phyloP scores from a whole-genome alignment of 768 basidiomycete genomes.

The Candolleomyces efflorescens region DNA sequence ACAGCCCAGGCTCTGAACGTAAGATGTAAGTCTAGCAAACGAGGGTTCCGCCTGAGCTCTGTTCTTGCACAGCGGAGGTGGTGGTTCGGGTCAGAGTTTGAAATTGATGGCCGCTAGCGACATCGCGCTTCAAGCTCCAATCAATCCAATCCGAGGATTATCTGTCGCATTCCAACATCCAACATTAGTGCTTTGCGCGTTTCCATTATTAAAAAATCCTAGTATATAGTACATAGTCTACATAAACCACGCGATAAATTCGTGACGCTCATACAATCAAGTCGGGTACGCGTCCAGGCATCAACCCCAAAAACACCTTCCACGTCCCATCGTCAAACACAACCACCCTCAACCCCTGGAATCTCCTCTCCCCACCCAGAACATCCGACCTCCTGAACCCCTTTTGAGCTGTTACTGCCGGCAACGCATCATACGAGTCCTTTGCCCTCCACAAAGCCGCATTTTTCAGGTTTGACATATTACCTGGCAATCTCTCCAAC shows the following conservation, averaged over 20 bases:
- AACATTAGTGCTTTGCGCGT: too few relatives aligned
- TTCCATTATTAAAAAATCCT: background rate
- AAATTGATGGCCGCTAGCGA: too few relatives aligned
- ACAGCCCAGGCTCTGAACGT: too few relatives aligned
- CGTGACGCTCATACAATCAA: slow-evolving; percentile 4
- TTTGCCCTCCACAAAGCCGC: slow-evolving; percentile 26
- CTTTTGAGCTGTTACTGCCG: slow-evolving; percentile 31
- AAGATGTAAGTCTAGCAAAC: too few relatives aligned
- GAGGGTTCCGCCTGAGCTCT: too few relatives aligned
- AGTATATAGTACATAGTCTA: background rate
- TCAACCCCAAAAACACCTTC: slow-evolving; percentile 44
- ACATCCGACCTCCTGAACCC: slow-evolving; percentile 49
- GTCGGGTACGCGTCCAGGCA: slow-evolving; percentile 27
- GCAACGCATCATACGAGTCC: slow-evolving; percentile 31
- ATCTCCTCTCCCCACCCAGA: slow-evolving; percentile 41
- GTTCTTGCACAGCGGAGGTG: too few relatives aligned
- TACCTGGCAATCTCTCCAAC: slow-evolving; percentile 19
- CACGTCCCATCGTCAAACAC: slow-evolving; percentile 35
- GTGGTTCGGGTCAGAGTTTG: too few relatives aligned
- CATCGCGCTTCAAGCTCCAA: too few relatives aligned
- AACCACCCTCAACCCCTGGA: slow-evolving; percentile 39
- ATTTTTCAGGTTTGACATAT: slow-evolving; percentile 22
- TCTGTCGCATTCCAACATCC: too few relatives aligned
- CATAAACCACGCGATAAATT: too few relatives aligned
- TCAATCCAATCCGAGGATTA: too few relatives aligned